Percentiles rank a stretch among this genome's conserved stretches.
These are phyloP conservation scores for Fomitopsis palustris DNA, from an alignment of 1,284 basidiomycete genomes.

Conservation along the genomic window DNA sequence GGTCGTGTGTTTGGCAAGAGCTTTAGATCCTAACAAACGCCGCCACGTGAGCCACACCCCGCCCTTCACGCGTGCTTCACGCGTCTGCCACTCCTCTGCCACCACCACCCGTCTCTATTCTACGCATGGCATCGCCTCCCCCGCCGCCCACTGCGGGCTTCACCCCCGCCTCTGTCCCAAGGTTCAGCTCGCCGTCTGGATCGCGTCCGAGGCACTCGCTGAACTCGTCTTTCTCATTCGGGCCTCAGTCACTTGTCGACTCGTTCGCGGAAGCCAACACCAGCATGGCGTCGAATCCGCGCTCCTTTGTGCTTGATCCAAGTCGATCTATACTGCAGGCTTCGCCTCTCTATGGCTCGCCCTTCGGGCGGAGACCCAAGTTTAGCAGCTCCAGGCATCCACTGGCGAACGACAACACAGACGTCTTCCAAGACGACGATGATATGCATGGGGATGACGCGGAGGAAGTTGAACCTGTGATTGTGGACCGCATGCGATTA, in stretches of 20 bases:
- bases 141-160: constrained; percentile 34
- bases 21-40: constrained; percentile 18
- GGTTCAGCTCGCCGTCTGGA: constrained; percentile 38
- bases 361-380: constrained; percentile 41
- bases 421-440: constrained; percentile 68
- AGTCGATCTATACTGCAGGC: constrained; percentile 69
- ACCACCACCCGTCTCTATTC: not conserved
- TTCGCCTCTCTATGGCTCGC: constrained; percentile 64
- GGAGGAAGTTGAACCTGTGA: constrained; percentile 64
- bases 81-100: not conserved
- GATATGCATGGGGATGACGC: constrained; percentile 9
- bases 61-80: constrained; percentile 2
- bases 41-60: constrained; percentile 5
- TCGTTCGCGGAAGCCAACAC: constrained; percentile 60
- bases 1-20: constrained; percentile 17
- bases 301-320: constrained; percentile 63
- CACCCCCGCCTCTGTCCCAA: constrained; percentile 25
- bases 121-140: constrained; percentile 24
- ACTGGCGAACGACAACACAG: constrained; percentile 72
- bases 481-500: constrained; percentile 91
- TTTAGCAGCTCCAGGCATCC: constrained; percentile 57
- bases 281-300: constrained; percentile 50
- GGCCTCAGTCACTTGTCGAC: constrained; percentile 68
- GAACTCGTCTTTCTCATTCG: constrained; percentile 80
- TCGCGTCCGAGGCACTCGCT: constrained; percentile 60